These are phyloP conservation scores for Ramularia collo-cygni DNA, from an alignment of 2,329 filamentous ascomycete genomes.

Conservation along the genomic window DNA sequence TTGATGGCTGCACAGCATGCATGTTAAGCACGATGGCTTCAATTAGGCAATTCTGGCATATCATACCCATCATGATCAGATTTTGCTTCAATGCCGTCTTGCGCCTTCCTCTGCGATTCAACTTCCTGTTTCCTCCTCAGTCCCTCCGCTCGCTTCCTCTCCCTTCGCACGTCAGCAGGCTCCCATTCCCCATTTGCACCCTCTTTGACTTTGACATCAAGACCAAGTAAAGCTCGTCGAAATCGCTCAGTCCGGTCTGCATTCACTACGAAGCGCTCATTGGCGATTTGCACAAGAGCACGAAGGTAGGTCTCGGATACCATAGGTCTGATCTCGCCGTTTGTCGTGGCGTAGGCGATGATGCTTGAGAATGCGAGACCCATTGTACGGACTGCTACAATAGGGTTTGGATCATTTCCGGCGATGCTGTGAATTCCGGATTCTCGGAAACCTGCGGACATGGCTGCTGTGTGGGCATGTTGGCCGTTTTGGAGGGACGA, in stretches of 20 bases:
- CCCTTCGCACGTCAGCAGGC: slow-evolving; percentile 32
- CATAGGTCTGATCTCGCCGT: slow-evolving; percentile 42
- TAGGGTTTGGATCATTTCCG: slow-evolving; percentile 46
- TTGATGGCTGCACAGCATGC: too few species aligned
- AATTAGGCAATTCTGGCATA: too few species aligned
- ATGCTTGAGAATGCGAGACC: slow-evolving; percentile 77
- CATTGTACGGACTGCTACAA: slow-evolving; percentile 79
- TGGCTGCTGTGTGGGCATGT: slow-evolving; percentile 64
- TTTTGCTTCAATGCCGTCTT: background rate
- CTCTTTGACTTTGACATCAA: slow-evolving; percentile 31
- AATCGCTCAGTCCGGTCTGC: slow-evolving; percentile 61
- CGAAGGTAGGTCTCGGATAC: slow-evolving; percentile 63
- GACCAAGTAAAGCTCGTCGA: slow-evolving; percentile 42
- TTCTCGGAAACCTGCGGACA: slow-evolving; percentile 81
- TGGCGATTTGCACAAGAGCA: slow-evolving; percentile 61
- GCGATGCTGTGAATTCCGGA: slow-evolving; percentile 56
- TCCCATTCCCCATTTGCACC: slow-evolving; percentile 29
- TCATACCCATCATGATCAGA: background rate
- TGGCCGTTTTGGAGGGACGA: slow-evolving; percentile 70
- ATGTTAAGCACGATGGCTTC: too few species aligned
- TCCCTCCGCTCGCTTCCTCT: slow-evolving; percentile 37
- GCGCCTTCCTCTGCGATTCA: background rate
- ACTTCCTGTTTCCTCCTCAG: slow-evolving; percentile 36
- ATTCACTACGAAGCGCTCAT: slow-evolving; percentile 68
- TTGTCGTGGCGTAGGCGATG: slow-evolving; percentile 50